These are phyloP conservation scores for Pythium diclinum DNA, from an alignment of 352 stramenopile species.

Conservation along the genomic window DNA sequence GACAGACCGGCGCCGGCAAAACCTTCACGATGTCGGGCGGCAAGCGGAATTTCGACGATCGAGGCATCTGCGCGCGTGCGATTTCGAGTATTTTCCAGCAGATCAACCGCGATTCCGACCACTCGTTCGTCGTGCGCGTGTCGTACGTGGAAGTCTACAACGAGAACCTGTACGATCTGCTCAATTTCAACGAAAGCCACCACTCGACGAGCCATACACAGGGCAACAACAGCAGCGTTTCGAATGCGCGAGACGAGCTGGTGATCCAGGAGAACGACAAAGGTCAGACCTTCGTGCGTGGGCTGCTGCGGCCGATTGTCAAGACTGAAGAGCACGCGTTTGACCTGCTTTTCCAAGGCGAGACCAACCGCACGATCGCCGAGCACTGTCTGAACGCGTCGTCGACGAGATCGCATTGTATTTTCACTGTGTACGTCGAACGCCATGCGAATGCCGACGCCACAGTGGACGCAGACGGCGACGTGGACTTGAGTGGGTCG, in stretches of 20 bases:
- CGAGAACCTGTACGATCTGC: conserved; percentile 83
- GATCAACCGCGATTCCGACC: conserved; percentile 42
- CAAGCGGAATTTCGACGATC: conserved; percentile 53
- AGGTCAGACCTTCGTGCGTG: conserved; percentile 67
- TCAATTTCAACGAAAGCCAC: conserved; percentile 35
- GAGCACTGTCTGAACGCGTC: conserved; percentile 78
- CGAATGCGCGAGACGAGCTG: conserved; percentile 31
- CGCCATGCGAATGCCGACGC: conserved; percentile 27
- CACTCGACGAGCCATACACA: conserved; percentile 9
- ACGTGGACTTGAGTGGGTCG: neutral
- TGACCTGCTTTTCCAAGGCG: conserved; percentile 73
- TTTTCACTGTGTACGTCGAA: conserved; percentile 79
- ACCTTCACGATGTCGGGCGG: conserved; percentile 72
- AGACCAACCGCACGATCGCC: conserved; percentile 75
- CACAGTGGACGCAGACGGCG: conserved; percentile 16
- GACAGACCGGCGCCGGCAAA: conserved; percentile 71
- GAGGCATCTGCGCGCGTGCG: conserved; percentile 55
- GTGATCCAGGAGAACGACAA: conserved; percentile 60
- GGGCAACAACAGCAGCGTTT: conserved; percentile 15
- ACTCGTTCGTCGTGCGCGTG: conserved; percentile 54
- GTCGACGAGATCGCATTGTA: conserved; percentile 76
- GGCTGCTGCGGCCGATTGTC: conserved; percentile 52
- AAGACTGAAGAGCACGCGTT: conserved; percentile 68
- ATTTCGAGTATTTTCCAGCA: conserved; percentile 57
- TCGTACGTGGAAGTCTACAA: conserved; percentile 92